Evolutionary conservation across 106 monocot species (phyloP).

Genomic region (Allium fistulosum): DNA sequence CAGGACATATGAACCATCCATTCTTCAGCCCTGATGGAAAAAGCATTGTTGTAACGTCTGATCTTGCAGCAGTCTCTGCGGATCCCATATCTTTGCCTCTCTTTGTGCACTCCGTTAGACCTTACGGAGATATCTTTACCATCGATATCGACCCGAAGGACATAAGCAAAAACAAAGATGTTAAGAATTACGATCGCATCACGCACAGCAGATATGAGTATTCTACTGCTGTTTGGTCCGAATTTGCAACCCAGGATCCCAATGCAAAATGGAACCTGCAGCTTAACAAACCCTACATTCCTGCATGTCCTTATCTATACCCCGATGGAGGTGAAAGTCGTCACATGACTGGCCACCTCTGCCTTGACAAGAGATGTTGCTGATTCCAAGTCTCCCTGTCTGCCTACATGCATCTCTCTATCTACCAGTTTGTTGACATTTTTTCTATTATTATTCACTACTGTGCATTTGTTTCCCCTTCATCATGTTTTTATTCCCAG

Average conservation of each 20-base stretch:
- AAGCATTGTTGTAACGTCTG: not conserved
- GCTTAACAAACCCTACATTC: not conserved
- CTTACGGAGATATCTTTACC: not conserved
- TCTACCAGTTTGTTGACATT: too few species aligned
- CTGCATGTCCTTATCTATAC: not conserved
- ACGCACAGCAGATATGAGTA: not conserved
- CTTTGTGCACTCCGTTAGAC: constrained; percentile 2
- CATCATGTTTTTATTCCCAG: too few species aligned
- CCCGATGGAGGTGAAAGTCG: constrained; percentile 1
- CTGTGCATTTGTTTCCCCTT: too few species aligned
- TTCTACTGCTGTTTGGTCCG: constrained; percentile 1
- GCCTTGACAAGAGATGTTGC: too few species aligned
- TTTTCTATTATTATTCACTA: too few species aligned
- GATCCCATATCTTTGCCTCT: constrained; percentile 6
- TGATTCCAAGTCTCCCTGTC: too few species aligned
- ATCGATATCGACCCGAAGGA: not conserved
- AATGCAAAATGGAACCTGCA: not conserved
- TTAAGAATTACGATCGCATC: not conserved
- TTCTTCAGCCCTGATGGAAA: not conserved
- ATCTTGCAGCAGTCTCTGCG: constrained; percentile 1
- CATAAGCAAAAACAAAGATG: not conserved
- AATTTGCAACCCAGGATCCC: not conserved
- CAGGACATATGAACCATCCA: constrained; percentile 1
- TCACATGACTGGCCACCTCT: too few species aligned
- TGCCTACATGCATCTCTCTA: too few species aligned